These are phyloP conservation scores for Biscutella laevigata DNA, from an alignment of 441 rosid genomes.

Conservation along the genomic window DNA sequence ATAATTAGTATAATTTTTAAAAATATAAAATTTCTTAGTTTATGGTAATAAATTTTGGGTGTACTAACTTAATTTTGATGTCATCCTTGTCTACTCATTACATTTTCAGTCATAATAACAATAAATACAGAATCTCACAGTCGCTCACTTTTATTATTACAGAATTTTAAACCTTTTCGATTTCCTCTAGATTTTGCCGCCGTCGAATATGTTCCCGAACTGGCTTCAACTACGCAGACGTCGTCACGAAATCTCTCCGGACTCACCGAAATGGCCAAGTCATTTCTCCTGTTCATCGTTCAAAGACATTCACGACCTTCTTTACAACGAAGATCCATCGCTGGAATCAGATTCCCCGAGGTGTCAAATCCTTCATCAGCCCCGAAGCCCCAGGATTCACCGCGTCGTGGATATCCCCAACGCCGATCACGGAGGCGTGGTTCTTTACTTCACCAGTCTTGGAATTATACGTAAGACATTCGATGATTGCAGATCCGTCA, in stretches of 20 bases:
- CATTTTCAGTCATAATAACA: not conserved
- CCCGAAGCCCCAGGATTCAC: conserved; percentile 33
- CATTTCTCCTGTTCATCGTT: conserved; percentile 57
- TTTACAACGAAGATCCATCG: conserved; percentile 28
- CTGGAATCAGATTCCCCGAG: conserved; percentile 26
- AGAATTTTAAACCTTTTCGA: not conserved
- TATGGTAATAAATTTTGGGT: no score
- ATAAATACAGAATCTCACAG: not conserved
- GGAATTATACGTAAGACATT: conserved; percentile 62
- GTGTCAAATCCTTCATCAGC: conserved; percentile 46
- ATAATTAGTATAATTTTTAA: no score
- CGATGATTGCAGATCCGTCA: conserved; percentile 57
- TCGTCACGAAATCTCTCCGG: conserved; percentile 13
- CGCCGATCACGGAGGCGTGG: conserved; percentile 25
- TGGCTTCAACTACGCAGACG: conserved; percentile 44
- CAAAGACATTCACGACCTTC: conserved; percentile 47
- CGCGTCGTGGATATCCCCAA: conserved; percentile 12
- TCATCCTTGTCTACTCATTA: not conserved
- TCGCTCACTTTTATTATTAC: not conserved
- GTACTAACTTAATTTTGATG: not conserved
- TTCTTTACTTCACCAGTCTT: conserved; percentile 69
- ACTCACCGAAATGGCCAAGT: conserved; percentile 20
- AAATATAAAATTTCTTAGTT: no score
- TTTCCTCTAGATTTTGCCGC: not conserved
- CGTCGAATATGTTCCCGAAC: conserved; percentile 35